phyloP scores from a whole-genome alignment of 768 basidiomycete species.

The Leccinum aurantiacum region DNA sequence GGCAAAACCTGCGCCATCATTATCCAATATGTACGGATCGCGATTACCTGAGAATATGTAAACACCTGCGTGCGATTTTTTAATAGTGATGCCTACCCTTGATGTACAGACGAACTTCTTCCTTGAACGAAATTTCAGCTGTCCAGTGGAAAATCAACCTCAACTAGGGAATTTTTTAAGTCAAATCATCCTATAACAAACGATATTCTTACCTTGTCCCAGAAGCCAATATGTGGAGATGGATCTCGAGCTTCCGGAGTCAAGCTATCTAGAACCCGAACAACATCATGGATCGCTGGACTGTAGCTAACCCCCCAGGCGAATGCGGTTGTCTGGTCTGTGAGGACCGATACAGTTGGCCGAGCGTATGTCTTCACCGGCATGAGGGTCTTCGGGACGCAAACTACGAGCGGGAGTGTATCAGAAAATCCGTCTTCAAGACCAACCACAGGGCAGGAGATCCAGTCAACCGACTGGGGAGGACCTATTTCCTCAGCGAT shows the following conservation, averaged over 20 bases:
- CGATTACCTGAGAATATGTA: conserved; percentile 58
- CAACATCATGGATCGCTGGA: conserved; percentile 83
- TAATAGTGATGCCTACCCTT: conserved; percentile 59
- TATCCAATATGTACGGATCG: conserved; percentile 71
- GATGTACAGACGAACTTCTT: conserved; percentile 76
- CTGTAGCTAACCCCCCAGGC: conserved; percentile 90
- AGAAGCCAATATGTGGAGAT: conserved; percentile 85
- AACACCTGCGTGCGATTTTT: conserved; percentile 1
- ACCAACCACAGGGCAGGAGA: conserved; percentile 65
- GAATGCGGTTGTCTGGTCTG: conserved; percentile 65
- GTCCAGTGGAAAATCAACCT: conserved; percentile 85
- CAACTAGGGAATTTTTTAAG: conserved; percentile 42
- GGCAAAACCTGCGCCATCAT: conserved; percentile 82
- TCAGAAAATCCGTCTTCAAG: conserved; percentile 50
- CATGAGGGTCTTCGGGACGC: conserved; percentile 90
- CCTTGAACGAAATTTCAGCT: conserved; percentile 60
- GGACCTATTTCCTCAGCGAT: conserved; percentile 85
- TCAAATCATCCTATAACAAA: background rate
- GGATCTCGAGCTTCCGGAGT: conserved; percentile 75
- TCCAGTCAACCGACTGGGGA: conserved; percentile 65
- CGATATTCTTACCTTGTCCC: conserved; percentile 76
- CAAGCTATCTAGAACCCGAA: conserved; percentile 79
- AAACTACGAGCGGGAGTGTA: conserved; percentile 53
- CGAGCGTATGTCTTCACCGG: conserved; percentile 90
- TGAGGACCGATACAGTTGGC: conserved; percentile 67